Evolutionary conservation across 345 rosid genomes (phyloP).

Genomic region (Clarkia xantiana): DNA sequence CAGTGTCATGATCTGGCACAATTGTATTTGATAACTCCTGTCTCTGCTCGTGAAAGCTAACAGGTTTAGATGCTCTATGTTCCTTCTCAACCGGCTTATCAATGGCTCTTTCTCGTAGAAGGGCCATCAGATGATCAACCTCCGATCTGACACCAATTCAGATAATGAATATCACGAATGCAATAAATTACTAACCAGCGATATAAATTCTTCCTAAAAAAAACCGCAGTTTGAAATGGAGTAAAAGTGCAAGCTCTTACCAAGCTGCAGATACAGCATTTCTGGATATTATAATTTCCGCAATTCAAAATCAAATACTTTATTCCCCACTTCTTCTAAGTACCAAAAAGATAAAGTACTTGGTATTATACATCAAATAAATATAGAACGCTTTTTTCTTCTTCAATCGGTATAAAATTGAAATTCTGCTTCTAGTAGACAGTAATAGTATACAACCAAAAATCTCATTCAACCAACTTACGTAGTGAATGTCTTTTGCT

Average conservation of each 20-base stretch:
- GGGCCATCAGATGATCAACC: conserved; percentile 58
- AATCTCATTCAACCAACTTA: conserved; percentile 8
- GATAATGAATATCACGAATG: too few species aligned
- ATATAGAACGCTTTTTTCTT: too few species aligned
- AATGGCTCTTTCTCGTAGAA: conserved; percentile 47
- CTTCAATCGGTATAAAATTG: too few species aligned
- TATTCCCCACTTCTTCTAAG: neutral
- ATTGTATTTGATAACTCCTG: conserved; percentile 19
- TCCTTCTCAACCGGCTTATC: conserved; percentile 24
- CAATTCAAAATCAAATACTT: neutral
- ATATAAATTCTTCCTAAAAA: neutral
- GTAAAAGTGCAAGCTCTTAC: too few species aligned
- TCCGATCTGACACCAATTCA: conserved; percentile 42
- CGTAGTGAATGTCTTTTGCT: conserved; percentile 74
- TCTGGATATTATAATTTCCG: too few species aligned
- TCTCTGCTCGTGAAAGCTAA: conserved; percentile 17
- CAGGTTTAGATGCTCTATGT: conserved; percentile 25
- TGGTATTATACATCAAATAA: neutral
- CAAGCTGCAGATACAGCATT: too few species aligned
- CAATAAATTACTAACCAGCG: neutral
- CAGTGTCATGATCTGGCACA: conserved; percentile 24
- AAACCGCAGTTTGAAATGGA: too few species aligned
- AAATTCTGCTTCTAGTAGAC: neutral
- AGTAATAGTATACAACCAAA: neutral
- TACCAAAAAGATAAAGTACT: neutral